phyloP scores from a whole-genome alignment of 306 rosid genomes.

The Rosa lucieae region DNA sequence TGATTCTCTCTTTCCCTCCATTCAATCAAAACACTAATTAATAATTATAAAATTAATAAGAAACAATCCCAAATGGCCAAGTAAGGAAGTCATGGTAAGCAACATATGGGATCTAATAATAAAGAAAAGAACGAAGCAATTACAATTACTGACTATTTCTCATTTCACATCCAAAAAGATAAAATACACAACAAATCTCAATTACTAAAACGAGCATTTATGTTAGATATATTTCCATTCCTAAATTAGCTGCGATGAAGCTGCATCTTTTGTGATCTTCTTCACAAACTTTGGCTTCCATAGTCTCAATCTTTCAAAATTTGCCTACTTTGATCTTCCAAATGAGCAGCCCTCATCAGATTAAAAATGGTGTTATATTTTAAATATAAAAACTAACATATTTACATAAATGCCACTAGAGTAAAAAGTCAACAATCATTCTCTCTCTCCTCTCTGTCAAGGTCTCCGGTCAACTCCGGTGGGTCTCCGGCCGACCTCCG shows the following conservation, averaged over 20 bases:
- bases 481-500: no score
- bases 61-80: slow-evolving; percentile 51
- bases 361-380: no score
- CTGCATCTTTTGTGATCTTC: slow-evolving; percentile 81
- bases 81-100: slow-evolving; percentile 84
- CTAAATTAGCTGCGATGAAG: slow-evolving; percentile 88
- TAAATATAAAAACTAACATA: no score
- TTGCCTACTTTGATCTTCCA: slow-evolving; percentile 94
- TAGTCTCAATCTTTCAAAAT: slow-evolving; percentile 57
- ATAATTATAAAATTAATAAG: slow-evolving; percentile 11
- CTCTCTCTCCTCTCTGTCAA: no score
- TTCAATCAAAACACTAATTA: neutral
- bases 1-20: slow-evolving; percentile 38
- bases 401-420: no score
- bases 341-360: slow-evolving; percentile 72
- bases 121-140: neutral
- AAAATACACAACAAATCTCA: neutral
- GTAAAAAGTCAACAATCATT: no score
- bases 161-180: neutral
- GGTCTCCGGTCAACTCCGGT: no score
- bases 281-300: slow-evolving; percentile 35
- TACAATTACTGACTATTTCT: neutral
- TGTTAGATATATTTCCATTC: slow-evolving; percentile 29
- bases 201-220: neutral
- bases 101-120: slow-evolving; percentile 75